These are phyloP conservation scores for Fusarium sacchari DNA, from an alignment of 2,329 filamentous ascomycete genomes.

Conservation along the genomic window DNA sequence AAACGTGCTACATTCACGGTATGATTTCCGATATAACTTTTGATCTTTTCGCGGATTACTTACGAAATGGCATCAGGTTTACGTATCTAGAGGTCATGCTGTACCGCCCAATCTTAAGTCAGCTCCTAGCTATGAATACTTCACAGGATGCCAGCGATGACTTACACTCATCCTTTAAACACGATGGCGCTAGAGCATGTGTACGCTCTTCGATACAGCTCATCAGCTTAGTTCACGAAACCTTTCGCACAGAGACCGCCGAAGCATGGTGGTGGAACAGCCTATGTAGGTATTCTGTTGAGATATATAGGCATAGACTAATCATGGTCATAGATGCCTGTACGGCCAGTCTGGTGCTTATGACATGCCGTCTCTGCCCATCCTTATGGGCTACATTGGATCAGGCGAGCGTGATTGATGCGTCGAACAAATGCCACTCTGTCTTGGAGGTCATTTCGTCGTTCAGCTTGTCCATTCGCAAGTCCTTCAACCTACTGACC, in stretches of 20 bases:
- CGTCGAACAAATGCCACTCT: not conserved
- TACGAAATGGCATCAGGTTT: not conserved
- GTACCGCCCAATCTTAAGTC: not conserved
- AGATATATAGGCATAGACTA: rapidly evolving
- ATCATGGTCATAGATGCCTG: not conserved
- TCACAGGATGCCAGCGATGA: not conserved
- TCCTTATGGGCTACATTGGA: not conserved
- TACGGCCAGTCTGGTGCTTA: not conserved
- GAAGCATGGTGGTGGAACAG: constrained; percentile 2
- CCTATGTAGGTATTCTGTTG: not conserved
- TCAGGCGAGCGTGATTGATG: rapidly evolving
- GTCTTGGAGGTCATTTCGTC: not conserved
- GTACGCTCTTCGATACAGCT: not conserved
- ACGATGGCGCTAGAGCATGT: not conserved
- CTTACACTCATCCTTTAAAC: not conserved
- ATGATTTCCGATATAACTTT: no score
- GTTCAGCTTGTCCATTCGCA: not conserved
- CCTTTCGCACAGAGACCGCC: not conserved
- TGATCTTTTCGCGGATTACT: no score
- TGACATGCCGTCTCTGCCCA: not conserved
- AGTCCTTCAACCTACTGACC: not conserved
- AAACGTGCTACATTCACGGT: not conserved
- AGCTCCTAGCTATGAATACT: not conserved
- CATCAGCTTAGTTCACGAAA: not conserved
- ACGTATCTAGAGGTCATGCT: not conserved